Conservation (phyloP, 768 basidiomycete species). For the Kwoniella bestiolae region DNA sequence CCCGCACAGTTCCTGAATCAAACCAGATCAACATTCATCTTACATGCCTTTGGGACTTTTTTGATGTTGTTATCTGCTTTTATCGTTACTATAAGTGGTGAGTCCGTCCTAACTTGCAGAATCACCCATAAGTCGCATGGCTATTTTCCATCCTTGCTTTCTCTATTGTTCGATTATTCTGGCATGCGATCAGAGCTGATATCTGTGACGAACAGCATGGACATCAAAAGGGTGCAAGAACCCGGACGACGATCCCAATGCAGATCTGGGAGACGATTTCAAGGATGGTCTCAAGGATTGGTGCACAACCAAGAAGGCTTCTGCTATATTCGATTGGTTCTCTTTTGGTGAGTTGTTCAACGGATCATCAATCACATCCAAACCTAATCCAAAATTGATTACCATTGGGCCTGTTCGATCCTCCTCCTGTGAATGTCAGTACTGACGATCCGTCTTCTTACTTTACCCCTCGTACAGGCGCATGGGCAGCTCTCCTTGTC, state of each 20-base stretch:
- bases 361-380: too few species aligned
- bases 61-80: slow-evolving; percentile 77
- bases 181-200: too few species aligned
- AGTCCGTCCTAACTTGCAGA: slow-evolving; percentile 11
- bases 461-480: slow-evolving; percentile 61
- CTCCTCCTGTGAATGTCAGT: too few species aligned
- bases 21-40: slow-evolving; percentile 79
- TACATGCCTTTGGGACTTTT: slow-evolving; percentile 71
- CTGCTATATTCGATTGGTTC: slow-evolving; percentile 75
- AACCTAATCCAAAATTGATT: too few species aligned
- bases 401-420: too few species aligned
- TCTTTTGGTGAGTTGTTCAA: slow-evolving; percentile 67
- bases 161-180: too few species aligned
- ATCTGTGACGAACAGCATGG: slow-evolving; percentile 67
- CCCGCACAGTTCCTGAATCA: slow-evolving; percentile 81
- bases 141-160: not conserved
- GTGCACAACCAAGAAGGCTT: slow-evolving; percentile 93
- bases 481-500: slow-evolving; percentile 73
- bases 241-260: slow-evolving; percentile 77
- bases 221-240: slow-evolving; percentile 89
- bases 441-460: too few species aligned
- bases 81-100: slow-evolving; percentile 60
- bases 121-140: not conserved
- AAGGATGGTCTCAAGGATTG: slow-evolving; percentile 72
- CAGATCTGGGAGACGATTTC: slow-evolving; percentile 68